Percentiles rank a stretch among this genome's conserved stretches.
phyloP scores from a whole-genome alignment of 768 basidiomycete genomes.

The Phlegmacium glaucopus region DNA sequence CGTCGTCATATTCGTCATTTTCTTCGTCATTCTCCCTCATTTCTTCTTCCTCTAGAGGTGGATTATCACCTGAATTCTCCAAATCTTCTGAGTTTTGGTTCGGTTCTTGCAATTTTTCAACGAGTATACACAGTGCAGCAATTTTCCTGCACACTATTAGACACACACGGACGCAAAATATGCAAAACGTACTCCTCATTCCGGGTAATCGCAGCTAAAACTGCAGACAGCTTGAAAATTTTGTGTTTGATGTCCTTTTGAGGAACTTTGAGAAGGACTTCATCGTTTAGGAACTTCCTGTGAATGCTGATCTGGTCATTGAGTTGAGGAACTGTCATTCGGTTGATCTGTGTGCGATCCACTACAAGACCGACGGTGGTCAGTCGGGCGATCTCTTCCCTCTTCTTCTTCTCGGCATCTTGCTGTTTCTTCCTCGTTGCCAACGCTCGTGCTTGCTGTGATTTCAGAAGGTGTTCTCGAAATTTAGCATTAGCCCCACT shows the following conservation, averaged over 20 bases:
- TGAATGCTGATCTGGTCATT: constrained; percentile 2
- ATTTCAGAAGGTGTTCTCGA: background rate
- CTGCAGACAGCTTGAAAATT: background rate
- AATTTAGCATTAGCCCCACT: background rate
- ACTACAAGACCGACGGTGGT: background rate
- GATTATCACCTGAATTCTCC: background rate
- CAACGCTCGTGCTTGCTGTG: background rate
- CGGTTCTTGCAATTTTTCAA: background rate
- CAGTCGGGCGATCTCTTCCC: background rate
- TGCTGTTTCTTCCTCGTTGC: background rate
- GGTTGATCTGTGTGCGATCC: background rate
- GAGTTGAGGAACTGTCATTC: background rate
- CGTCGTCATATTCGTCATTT: background rate
- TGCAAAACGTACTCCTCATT: background rate
- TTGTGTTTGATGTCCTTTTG: background rate
- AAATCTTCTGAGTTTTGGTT: background rate
- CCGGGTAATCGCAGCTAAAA: background rate
- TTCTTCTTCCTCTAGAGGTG: background rate
- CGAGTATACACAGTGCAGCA: background rate
- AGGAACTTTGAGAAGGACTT: background rate
- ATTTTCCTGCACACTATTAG: background rate
- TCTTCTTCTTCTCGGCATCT: background rate
- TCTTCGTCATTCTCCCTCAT: background rate
- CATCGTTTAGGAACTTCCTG: constrained; percentile 1
- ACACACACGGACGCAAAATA: background rate